These are phyloP conservation scores for Pythium brachiatum DNA, from an alignment of 352 stramenopile species.

Conservation along the genomic window DNA sequence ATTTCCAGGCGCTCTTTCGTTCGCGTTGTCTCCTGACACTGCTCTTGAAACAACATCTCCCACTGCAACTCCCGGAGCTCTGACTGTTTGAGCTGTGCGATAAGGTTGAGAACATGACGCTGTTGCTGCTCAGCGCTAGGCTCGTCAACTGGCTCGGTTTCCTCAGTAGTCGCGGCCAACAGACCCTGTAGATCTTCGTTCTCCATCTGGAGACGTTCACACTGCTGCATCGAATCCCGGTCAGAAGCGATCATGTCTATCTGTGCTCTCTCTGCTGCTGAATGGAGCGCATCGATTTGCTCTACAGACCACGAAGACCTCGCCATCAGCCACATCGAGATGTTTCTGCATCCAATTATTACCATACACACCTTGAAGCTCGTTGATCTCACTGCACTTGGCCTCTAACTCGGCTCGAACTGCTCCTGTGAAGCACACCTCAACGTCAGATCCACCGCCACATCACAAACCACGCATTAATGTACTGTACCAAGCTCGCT, in stretches of 20 bases:
- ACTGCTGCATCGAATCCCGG: background rate
- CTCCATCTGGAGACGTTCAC: conserved; percentile 16
- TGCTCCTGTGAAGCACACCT: background rate
- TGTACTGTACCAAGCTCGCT: background rate
- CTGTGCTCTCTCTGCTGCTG: background rate
- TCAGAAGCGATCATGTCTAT: background rate
- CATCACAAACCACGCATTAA: no score
- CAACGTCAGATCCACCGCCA: background rate
- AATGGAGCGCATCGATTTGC: background rate
- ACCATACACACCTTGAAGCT: background rate
- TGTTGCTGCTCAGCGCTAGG: conserved; percentile 15
- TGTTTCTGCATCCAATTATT: no score
- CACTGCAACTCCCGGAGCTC: conserved; percentile 41
- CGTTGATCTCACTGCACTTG: background rate
- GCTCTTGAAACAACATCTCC: conserved; percentile 35
- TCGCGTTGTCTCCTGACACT: conserved; percentile 26
- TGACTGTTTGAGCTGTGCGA: conserved; percentile 34
- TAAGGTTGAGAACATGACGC: conserved; percentile 29
- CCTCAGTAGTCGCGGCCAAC: background rate
- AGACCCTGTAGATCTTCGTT: conserved; percentile 15
- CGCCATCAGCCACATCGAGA: no score
- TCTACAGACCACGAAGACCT: background rate
- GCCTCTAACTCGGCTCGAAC: background rate
- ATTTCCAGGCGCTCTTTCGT: conserved; percentile 38
- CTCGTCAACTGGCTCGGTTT: background rate